A percentile compares a stretch with the other conserved stretches of the same genome.
Conservation (phyloP, 2,329 filamentous ascomycete genomes). For the Pochonia chlamydosporia region DNA sequence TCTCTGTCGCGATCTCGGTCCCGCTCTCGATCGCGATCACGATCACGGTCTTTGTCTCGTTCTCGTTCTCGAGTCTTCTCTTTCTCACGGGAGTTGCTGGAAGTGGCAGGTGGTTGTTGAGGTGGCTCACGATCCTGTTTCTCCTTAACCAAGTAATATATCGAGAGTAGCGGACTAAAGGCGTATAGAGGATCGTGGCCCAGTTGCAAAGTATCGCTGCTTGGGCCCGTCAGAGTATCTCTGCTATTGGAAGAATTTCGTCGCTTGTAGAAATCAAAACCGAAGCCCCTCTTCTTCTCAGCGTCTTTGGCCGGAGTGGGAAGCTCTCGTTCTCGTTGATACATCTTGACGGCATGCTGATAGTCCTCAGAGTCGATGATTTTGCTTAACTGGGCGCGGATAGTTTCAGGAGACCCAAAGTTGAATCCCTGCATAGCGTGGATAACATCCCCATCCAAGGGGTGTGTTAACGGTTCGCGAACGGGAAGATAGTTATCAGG, state of each 20-base stretch:
- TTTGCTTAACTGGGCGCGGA: slow-evolving; percentile 73
- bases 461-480: slow-evolving; percentile 79
- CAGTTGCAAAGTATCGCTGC: slow-evolving; percentile 74
- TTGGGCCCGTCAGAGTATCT: slow-evolving; percentile 80
- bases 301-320: slow-evolving; percentile 52
- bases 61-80: slow-evolving; percentile 12
- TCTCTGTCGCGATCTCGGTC: slow-evolving; percentile 17
- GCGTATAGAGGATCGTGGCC: slow-evolving; percentile 88
- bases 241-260: slow-evolving; percentile 83
- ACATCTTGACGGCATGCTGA: slow-evolving; percentile 70
- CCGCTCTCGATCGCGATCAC: slow-evolving; percentile 20
- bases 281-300: slow-evolving; percentile 83
- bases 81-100: slow-evolving; percentile 23
- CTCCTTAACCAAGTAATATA: slow-evolving; percentile 95
- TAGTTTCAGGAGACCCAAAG: slow-evolving; percentile 82
- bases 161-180: slow-evolving; percentile 83
- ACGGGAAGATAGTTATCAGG: slow-evolving; percentile 84
- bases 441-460: slow-evolving; percentile 76
- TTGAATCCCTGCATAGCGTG: slow-evolving; percentile 97
- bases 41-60: slow-evolving; percentile 19
- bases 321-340: slow-evolving; percentile 60
- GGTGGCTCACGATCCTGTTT: slow-evolving; percentile 75
- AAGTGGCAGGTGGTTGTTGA: slow-evolving; percentile 44
- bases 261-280: slow-evolving; percentile 94
- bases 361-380: slow-evolving; percentile 95